phyloP scores from a whole-genome alignment of 805 yeast species.

The Sungouiozyma ichnusensis region DNA sequence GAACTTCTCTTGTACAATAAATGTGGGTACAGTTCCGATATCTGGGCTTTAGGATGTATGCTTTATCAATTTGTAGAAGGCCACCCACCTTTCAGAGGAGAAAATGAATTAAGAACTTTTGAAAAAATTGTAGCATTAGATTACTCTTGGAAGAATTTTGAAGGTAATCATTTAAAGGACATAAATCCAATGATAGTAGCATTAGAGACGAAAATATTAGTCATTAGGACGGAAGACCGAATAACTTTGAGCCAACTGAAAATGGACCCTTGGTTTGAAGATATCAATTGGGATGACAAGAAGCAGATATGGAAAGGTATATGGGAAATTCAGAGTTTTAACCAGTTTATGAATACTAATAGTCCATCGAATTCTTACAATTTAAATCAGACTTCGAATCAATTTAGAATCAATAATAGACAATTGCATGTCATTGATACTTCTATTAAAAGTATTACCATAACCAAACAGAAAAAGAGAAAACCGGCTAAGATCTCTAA shows the following conservation, averaged over 20 bases:
- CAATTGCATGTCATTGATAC: slow-evolving; percentile 24
- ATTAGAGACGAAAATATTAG: slow-evolving; percentile 54
- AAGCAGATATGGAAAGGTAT: slow-evolving; percentile 62
- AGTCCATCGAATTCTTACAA: not conserved
- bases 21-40: slow-evolving; percentile 75
- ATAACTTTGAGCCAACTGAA: slow-evolving; percentile 47
- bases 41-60: slow-evolving; percentile 94
- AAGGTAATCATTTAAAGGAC: slow-evolving; percentile 22
- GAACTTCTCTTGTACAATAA: slow-evolving; percentile 69
- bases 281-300: slow-evolving; percentile 56
- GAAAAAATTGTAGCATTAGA: slow-evolving; percentile 76
- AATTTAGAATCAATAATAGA: slow-evolving; percentile 12
- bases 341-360: slow-evolving; percentile 13
- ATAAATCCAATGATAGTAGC: slow-evolving; percentile 54
- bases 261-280: slow-evolving; percentile 60
- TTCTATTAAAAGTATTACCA: slow-evolving; percentile 19
- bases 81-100: slow-evolving; percentile 80
- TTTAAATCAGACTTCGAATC: slow-evolving; percentile 3
- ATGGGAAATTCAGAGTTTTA: slow-evolving; percentile 43
- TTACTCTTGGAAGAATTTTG: slow-evolving; percentile 44
- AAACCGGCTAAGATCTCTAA: slow-evolving; percentile 23
- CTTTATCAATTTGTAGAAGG: slow-evolving; percentile 77
- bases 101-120: slow-evolving; percentile 75
- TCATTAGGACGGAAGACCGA: slow-evolving; percentile 61
- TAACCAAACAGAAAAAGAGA: slow-evolving; percentile 21